These are phyloP conservation scores for Cyberlindnera subsufficiens DNA, from an alignment of 805 yeast species.

Conservation along the genomic window DNA sequence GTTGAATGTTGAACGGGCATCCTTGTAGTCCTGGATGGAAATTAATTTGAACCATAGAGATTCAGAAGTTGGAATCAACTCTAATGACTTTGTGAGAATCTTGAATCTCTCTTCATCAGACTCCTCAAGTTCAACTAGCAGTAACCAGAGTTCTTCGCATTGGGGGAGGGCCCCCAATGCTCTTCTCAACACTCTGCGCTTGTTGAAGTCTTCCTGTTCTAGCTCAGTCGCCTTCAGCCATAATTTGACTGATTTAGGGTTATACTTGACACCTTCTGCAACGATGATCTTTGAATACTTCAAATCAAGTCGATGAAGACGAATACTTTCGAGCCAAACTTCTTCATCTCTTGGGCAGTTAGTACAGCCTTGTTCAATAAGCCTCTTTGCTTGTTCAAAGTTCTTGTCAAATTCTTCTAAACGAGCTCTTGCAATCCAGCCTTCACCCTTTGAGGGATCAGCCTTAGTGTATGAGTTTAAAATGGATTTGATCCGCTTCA, in stretches of 20 bases:
- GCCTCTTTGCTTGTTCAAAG: slow-evolving; percentile 45
- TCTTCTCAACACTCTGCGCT: slow-evolving; percentile 56
- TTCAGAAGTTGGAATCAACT: slow-evolving; percentile 58
- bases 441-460: slow-evolving; percentile 67
- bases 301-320: slow-evolving; percentile 45
- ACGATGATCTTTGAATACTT: slow-evolving; percentile 50
- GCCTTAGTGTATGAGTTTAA: slow-evolving; percentile 64
- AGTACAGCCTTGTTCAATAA: slow-evolving; percentile 72
- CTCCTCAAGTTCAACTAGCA: slow-evolving; percentile 54
- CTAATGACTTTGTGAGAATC: slow-evolving; percentile 60
- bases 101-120: slow-evolving; percentile 42
- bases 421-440: slow-evolving; percentile 85
- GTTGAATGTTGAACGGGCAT: slow-evolving; percentile 51
- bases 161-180: slow-evolving; percentile 64
- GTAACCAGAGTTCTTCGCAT: slow-evolving; percentile 61
- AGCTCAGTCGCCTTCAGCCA: slow-evolving; percentile 72
- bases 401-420: slow-evolving; percentile 64
- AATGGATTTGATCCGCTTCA: slow-evolving; percentile 50
- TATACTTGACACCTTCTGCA: slow-evolving; percentile 56
- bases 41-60: slow-evolving; percentile 61
- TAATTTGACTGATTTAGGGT: slow-evolving; percentile 49
- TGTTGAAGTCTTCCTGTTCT: slow-evolving; percentile 51
- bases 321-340: slow-evolving; percentile 77
- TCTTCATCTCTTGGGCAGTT: slow-evolving; percentile 61
- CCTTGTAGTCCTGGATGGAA: slow-evolving; percentile 33